Conservation (phyloP, 2,329 filamentous ascomycete genomes). For the Ceratocystiopsis minuta region DNA sequence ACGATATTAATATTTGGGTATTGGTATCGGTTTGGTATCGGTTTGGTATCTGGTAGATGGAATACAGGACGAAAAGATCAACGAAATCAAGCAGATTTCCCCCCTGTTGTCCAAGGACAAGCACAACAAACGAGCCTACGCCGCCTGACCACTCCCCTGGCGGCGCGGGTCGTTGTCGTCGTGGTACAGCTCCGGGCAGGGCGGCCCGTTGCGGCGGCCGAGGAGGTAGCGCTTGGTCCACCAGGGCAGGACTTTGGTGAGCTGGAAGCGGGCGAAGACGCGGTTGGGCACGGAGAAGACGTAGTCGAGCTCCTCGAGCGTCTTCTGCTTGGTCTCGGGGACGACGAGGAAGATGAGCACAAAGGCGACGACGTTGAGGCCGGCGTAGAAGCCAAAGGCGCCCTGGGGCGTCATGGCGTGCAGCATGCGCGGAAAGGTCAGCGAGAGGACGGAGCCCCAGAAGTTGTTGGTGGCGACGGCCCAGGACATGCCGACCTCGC, state of each 20-base stretch:
- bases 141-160: not conserved
- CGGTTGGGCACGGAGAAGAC: slow-evolving; percentile 41
- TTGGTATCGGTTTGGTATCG: too few relatives aligned
- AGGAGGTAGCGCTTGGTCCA: slow-evolving; percentile 6
- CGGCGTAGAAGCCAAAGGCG: slow-evolving; percentile 36
- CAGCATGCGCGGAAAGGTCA: slow-evolving; percentile 23
- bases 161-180: slow-evolving; percentile 1
- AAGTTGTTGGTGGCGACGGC: slow-evolving; percentile 7
- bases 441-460: slow-evolving; percentile 12
- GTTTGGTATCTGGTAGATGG: too few relatives aligned
- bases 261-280: slow-evolving; percentile 2
- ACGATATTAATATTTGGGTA: too few relatives aligned
- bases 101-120: too few relatives aligned
- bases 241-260: slow-evolving; percentile 14
- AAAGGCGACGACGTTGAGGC: slow-evolving; percentile 38
- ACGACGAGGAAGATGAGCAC: slow-evolving; percentile 37
- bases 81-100: too few relatives aligned
- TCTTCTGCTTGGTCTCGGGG: slow-evolving; percentile 42
- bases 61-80: too few relatives aligned
- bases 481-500: slow-evolving; percentile 44
- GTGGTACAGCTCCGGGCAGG: slow-evolving; percentile 7
- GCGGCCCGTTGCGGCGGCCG: not conserved
- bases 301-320: slow-evolving; percentile 41
- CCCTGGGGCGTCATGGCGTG: slow-evolving; percentile 14
- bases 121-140: too few relatives aligned